Base-by-base conservation (phyloP, 1,284 basidiomycete species). In the Rhodotorula sp. region DNA sequence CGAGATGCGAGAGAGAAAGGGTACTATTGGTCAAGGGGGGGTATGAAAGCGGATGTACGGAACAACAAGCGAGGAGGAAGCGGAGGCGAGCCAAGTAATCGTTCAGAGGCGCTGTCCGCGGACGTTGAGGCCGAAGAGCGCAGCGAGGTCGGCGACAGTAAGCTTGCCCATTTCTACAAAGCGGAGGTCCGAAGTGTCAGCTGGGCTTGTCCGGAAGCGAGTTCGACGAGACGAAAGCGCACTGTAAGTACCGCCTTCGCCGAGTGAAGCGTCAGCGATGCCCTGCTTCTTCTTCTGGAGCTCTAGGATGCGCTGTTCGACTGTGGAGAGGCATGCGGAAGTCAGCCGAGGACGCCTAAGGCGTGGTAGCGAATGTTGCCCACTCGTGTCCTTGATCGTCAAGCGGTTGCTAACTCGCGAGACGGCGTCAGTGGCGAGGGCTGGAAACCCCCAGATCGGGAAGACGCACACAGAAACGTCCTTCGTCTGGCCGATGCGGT, bases 401-500 rank as follows among this genome's bases (percentile, higher is more conserved):
- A 81, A 71, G 66, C 81, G 86, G 78, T 89, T 88, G 68, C 90
- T 47, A 47, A 24, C 22, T 46, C 22, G 34, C 13, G 13, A 31
- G 28, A 18, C 4, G 11, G 8, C 22, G 26, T 62, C 52, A 62
- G 37, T 18, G 4, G 2, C 9, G 18, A 34, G 10, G 8, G 16
- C 16, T 28, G 31, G 58, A 18, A 40, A 26, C 22, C 6, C 7
- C 50, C 1, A 10, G 7, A 22, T 3, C 18, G 57, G 22, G 20
- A 48, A 34, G 34, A 55, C 58, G 47, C n/a, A 59, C 46, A 63
- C 84, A 69, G 83, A 84, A 1, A 90, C 89, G 54, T 84, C 79
- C 84, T 80, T 55, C 44, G 18, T 11, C 52, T 89, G 88, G 0
- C 88, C 88, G 50, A 87, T 70, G 30, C 75, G 73, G 79, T 89